Base-by-base conservation (phyloP, 768 basidiomycete species). In the Mycena amicta region DNA sequence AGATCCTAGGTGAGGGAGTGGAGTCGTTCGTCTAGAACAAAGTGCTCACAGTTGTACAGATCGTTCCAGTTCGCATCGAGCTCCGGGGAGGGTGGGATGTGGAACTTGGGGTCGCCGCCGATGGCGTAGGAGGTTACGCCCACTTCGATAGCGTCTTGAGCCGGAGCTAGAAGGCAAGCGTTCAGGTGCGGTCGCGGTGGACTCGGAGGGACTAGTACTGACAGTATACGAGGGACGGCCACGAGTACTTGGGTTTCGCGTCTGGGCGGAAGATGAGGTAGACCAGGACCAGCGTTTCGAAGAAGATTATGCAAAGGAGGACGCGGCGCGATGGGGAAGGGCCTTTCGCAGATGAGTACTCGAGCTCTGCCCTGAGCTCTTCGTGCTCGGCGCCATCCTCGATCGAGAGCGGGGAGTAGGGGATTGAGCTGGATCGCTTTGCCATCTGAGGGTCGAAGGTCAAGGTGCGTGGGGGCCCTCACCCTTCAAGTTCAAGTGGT, bases 51-150 rank as follows among this genome's bases (percentile, higher is more conserved):
- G 39, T 53, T 53, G 39, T 53, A 53, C 22, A 53, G 52, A 43
- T 53, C 52, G 39, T 41, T 29, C 52, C 52, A 53, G 22, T 31
- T 37, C 4, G 18, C 37, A 25, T 53, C 52, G 40, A 53, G 33
- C 22, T 20, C 37, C 5, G 31, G 37, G 12, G 52, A 53, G 22
- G 52, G 52, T 4, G 33, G 52, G 16, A 40, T 53, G 28, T 53
- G 52, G 52, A 53, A 53, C 20, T 22, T 31, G 22, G 31, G 31
- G 52, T 53, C 52, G 6, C 52, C 52, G 27, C 52, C 52, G 27
- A 53, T 53, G 22, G 52, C 39, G 27, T 53, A 53, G 20, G 52
- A n/a, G 4, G 52, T 53, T 15, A 53, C 23, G 23, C 52, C 52
- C 15, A 40, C 39, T 53, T 53, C 52, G 20, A 53, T 37, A 16